phyloP scores from a whole-genome alignment of 1,284 basidiomycete species.

The Rhodotorula glutinis region DNA sequence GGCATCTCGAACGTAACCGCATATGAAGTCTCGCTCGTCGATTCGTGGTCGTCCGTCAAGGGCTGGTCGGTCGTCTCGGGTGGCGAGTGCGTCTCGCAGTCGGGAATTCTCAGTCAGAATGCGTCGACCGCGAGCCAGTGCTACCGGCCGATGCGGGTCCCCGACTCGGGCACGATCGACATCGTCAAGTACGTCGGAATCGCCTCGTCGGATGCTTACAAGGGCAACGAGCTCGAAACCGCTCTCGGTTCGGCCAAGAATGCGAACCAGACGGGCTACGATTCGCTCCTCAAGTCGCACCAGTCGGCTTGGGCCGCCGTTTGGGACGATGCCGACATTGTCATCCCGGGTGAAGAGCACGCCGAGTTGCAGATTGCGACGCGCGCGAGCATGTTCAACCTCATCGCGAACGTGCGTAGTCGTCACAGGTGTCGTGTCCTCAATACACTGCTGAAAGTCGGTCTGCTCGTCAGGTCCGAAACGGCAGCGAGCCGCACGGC shows the following conservation, averaged over 20 bases:
- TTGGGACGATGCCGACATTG: constrained; percentile 41
- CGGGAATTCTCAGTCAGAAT: constrained; percentile 11
- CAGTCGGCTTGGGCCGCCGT: constrained; percentile 36
- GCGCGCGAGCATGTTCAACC: constrained; percentile 41
- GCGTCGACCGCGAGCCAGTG: constrained; percentile 31
- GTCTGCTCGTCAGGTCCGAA: constrained; percentile 13
- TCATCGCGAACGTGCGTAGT: constrained; percentile 36
- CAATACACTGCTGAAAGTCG: background rate
- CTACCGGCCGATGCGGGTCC: constrained; percentile 18
- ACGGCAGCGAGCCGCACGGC: constrained; percentile 37
- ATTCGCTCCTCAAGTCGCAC: constrained; percentile 23
- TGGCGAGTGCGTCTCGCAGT: constrained; percentile 13
- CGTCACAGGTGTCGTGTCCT: too few species aligned
- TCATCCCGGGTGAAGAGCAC: constrained; percentile 33
- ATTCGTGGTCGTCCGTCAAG: constrained; percentile 18
- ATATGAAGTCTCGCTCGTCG: constrained; percentile 27
- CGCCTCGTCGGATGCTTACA: constrained; percentile 44
- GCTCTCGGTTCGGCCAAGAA: constrained; percentile 30
- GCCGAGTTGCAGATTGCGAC: constrained; percentile 38
- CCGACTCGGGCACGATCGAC: constrained; percentile 29
- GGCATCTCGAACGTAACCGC: constrained; percentile 41
- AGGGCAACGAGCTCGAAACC: constrained; percentile 26
- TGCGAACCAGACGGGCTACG: constrained; percentile 37
- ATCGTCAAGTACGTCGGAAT: constrained; percentile 44
- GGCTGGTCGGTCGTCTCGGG: constrained; percentile 9